phyloP scores from a whole-genome alignment of 768 basidiomycete genomes.

The Crepidotus variabilis region DNA sequence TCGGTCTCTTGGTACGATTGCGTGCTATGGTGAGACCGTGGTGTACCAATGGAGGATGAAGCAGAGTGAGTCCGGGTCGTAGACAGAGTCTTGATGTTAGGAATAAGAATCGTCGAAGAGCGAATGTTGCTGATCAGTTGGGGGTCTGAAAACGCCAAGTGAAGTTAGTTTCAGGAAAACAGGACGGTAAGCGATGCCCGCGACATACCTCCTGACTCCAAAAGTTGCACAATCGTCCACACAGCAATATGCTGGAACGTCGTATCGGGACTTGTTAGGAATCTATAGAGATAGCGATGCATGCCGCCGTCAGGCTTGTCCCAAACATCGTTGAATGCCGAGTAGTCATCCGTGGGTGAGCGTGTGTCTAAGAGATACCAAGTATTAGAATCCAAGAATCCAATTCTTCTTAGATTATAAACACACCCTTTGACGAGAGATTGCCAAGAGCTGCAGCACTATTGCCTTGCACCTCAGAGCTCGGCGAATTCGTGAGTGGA shows the following conservation, averaged over 20 bases:
- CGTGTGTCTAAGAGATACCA: constrained; percentile 54
- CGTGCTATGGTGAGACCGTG: constrained; percentile 59
- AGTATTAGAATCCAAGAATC: neutral
- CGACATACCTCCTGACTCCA: constrained; percentile 85
- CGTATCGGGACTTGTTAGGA: constrained; percentile 88
- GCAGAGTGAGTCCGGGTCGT: constrained; percentile 66
- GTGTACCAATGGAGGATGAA: constrained; percentile 71
- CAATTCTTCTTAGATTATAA: neutral
- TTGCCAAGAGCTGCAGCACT: constrained; percentile 97
- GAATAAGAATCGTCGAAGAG: constrained; percentile 71
- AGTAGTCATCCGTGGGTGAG: constrained; percentile 81
- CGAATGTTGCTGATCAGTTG: constrained; percentile 90
- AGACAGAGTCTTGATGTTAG: constrained; percentile 84
- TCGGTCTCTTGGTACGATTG: constrained; percentile 64
- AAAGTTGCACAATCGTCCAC: constrained; percentile 97
- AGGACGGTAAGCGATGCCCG: neutral
- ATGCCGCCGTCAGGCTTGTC: constrained; percentile 96
- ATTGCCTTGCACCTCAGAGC: constrained; percentile 98
- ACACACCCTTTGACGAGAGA: constrained; percentile 88
- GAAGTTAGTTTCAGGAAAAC: neutral
- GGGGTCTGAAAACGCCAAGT: constrained; percentile 51
- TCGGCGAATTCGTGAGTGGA: constrained; percentile 92
- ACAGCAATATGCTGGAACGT: constrained; percentile 99
- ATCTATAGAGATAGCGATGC: constrained; percentile 91
- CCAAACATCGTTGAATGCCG: constrained; percentile 98